phyloP scores from a whole-genome alignment of 169 alveolate genomes.

The Eimeria falciformis region DNA sequence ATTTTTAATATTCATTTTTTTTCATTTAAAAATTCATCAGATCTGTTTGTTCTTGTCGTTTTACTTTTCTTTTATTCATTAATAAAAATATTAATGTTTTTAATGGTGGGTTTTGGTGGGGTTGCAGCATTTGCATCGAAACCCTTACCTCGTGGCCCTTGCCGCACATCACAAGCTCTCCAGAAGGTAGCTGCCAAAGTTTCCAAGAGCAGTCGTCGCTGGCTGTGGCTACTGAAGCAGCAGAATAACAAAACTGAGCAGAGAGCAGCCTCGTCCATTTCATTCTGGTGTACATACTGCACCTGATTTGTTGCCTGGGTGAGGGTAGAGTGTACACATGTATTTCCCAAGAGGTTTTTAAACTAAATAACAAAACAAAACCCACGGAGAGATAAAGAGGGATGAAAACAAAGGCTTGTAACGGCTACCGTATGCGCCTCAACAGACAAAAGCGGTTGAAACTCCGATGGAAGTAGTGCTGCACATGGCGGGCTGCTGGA shows the following conservation, averaged over 20 bases:
- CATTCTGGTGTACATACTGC: no score
- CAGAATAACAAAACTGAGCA: not conserved
- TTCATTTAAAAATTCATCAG: no score
- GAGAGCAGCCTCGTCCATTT: not conserved
- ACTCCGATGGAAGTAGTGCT: not conserved
- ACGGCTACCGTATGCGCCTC: not conserved
- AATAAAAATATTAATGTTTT: not conserved
- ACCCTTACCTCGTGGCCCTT: constrained; percentile 88
- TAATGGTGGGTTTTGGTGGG: not conserved
- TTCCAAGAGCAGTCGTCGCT: constrained; percentile 97
- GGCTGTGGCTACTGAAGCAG: constrained; percentile 91
- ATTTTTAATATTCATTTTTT: no score
- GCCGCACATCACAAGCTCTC: constrained; percentile 93
- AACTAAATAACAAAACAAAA: no score
- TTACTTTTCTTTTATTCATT: not conserved
- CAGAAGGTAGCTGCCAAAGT: constrained; percentile 94
- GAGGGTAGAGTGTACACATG: no score
- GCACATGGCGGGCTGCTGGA: constrained; percentile 11
- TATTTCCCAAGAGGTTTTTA: no score
- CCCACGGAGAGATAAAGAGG: not conserved
- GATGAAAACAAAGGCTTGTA: not conserved
- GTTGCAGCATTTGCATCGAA: not conserved
- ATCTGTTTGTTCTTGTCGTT: not conserved
- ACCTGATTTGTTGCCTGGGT: no score
- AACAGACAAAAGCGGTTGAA: not conserved